Evolutionary conservation across 441 rosid genomes (phyloP), one percentile per base, ranked within the genome.

Genomic region (Bocquillonia castaneifolia): DNA sequence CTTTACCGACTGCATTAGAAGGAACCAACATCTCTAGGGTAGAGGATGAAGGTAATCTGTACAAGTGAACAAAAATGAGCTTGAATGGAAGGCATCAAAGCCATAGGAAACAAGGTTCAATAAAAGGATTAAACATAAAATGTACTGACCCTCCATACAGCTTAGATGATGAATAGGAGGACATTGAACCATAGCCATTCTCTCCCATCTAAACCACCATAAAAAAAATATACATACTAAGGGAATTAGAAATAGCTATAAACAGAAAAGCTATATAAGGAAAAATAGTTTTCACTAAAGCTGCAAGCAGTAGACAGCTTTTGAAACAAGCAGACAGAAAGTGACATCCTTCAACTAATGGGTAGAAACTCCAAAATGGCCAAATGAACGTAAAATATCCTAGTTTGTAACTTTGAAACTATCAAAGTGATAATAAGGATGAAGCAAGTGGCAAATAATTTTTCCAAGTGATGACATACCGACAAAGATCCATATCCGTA

Each of bases 1-100:
- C 97, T 83, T 89, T 93, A 74, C 90, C 81, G 17, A 91, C 87
- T 47, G 98, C 92, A 83, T 79, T 83, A 40, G 89, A 83, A 69
- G 98, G 99, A 72, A 94, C 79, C 80, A 90, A 68, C 75, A 92
- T 83, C 77, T 94, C 99, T 64, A 86, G 69, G 20, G 83, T 77
- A n/a, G 91, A 82, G 47, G 87, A 70, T 40, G 87, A 63, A 67
- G 89, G 66, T 77, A 88, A 63, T 55, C 98, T 93, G 84, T 44
- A 73, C 56, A 58, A 44, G 40, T 20, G 26, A 52, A 76, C 6
- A 57, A 63, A n/a, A 67, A 64, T 66, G 62, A 70, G 53, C 25
- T 70, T 67, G 50, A 25, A 61, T 9, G 10, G 42, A 59, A 40
- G 48, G 50, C 25, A 70, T 20, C 70, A 15, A 64, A 44, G 58